phyloP scores from a whole-genome alignment of 768 basidiomycete species.

The Galerina marginata region DNA sequence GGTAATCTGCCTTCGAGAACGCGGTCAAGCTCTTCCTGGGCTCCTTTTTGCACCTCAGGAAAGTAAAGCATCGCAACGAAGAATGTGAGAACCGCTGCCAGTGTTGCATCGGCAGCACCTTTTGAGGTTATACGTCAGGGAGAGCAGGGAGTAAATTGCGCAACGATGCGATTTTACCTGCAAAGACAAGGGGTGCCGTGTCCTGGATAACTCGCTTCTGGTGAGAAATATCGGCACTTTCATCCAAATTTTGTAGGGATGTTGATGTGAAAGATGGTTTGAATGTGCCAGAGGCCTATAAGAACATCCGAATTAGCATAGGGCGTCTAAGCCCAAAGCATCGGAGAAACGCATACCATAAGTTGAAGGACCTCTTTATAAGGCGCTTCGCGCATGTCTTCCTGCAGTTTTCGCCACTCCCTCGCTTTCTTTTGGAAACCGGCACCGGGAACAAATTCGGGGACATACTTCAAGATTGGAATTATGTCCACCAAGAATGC shows the following conservation, averaged over 20 bases:
- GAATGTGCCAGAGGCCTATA: too few relatives aligned
- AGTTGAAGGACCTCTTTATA: slow-evolving; percentile 26
- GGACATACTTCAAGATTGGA: slow-evolving; percentile 48
- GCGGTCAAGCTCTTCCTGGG: slow-evolving; percentile 14
- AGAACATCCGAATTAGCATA: too few relatives aligned
- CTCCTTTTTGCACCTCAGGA: slow-evolving; percentile 6
- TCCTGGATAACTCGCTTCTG: slow-evolving; percentile 34
- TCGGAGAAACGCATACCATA: too few relatives aligned
- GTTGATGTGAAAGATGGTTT: too few relatives aligned
- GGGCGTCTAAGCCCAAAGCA: too few relatives aligned
- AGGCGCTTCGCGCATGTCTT: slow-evolving; percentile 42
- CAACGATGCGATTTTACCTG: slow-evolving; percentile 18
- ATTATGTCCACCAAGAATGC: slow-evolving; percentile 50
- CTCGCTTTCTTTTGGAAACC: slow-evolving; percentile 57
- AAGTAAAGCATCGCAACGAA: slow-evolving; percentile 6
- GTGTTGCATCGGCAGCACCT: slow-evolving; percentile 6
- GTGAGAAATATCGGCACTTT: slow-evolving; percentile 14
- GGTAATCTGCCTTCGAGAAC: slow-evolving; percentile 10
- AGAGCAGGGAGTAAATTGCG: not conserved
- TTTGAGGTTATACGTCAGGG: too few relatives aligned
- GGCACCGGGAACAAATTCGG: slow-evolving; percentile 65
- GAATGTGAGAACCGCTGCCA: slow-evolving; percentile 1
- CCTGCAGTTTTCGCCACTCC: slow-evolving; percentile 43
- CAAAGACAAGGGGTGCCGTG: slow-evolving; percentile 40
- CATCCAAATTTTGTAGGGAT: slow-evolving; percentile 13